Conservation (phyloP, 805 yeast genomes). For the Yueomyces sinensis region DNA sequence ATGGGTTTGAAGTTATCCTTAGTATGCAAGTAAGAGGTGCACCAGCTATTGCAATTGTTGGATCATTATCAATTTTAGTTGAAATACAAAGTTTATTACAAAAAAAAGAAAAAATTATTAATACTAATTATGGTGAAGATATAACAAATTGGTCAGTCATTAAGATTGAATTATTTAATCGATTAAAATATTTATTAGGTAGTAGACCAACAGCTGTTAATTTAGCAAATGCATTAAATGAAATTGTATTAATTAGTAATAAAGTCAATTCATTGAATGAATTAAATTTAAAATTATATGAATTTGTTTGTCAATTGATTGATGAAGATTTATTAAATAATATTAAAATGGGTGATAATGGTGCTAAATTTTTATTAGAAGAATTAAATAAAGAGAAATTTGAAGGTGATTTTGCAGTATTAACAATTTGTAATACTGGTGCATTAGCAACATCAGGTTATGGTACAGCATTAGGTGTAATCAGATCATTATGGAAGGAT, state of each 20-base stretch:
- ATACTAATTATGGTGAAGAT: constrained; percentile 23
- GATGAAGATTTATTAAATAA: constrained; percentile 74
- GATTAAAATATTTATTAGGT: constrained; percentile 52
- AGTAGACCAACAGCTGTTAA: constrained; percentile 97
- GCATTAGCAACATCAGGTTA: constrained; percentile 95
- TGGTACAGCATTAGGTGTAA: constrained; percentile 92
- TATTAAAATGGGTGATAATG: constrained; percentile 64
- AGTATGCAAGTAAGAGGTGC: constrained; percentile 96
- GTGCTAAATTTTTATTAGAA: constrained; percentile 51
- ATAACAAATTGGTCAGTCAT: constrained; percentile 20
- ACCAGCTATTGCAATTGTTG: constrained; percentile 96
- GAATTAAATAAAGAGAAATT: constrained; percentile 34
- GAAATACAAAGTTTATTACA: constrained; percentile 34
- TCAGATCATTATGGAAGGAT: constrained; percentile 52
- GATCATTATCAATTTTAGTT: constrained; percentile 69
- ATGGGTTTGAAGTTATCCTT: constrained; percentile 74
- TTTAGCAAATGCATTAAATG: constrained; percentile 51
- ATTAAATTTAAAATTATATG: constrained; percentile 22
- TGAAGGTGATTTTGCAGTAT: constrained; percentile 57
- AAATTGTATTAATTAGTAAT: constrained; percentile 23
- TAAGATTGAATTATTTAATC: constrained; percentile 27
- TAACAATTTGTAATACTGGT: constrained; percentile 94
- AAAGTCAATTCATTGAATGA: constrained; percentile 15
- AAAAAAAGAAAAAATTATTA: constrained; percentile 9
- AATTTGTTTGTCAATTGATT: constrained; percentile 42